Evolutionary conservation across 345 rosid species (phyloP), one percentile per base, ranked within the genome.

Genomic region (Aurinia saxatilis): DNA sequence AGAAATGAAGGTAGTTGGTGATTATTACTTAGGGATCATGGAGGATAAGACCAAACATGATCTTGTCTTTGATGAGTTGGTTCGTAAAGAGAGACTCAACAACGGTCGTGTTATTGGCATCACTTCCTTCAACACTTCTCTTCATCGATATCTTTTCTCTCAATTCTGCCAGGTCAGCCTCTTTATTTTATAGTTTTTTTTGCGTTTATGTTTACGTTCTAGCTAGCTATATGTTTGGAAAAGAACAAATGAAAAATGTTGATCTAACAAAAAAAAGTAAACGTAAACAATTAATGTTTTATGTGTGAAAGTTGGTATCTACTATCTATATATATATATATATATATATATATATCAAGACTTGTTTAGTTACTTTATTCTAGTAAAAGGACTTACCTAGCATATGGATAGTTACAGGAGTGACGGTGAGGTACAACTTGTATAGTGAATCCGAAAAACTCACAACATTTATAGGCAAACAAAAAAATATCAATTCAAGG

Each of bases 21-120:
- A 90, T 40, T 82, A 80, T 61, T 91, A 76, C 47, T 42, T 80
- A 9, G 96, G 91, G 27, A 37, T 86, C 8, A 79, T 91, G 91
- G 88, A 84, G 53, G 79, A 75, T 47, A 78, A 47, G 63, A 66
- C 54, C 45, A 50, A 25, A 55, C 59, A 45, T 31, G 50, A 37
- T 30, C 46, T 46, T 60, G 60, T 16, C 34, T 50, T 73, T n/a
- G 70, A 70, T 51, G 79, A 76, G 45, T 63, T 68, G 23, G 39
- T 75, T 41, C 67, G 46, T 19, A 25, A 60, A 11, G 57, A 78
- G 9, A 68, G 65, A 46, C n/a, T 57, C 21, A 63, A 27, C 15
- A 10, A 17, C 14, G 76, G 75, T 50, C 44, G 56, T 31, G 65
- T 77, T 51, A 68, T 82, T 42, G 91, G 88, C 60, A 73, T 77